Evolutionary conservation across 2,329 filamentous ascomycete species (phyloP).

Genomic region (Fusarium sp.): DNA sequence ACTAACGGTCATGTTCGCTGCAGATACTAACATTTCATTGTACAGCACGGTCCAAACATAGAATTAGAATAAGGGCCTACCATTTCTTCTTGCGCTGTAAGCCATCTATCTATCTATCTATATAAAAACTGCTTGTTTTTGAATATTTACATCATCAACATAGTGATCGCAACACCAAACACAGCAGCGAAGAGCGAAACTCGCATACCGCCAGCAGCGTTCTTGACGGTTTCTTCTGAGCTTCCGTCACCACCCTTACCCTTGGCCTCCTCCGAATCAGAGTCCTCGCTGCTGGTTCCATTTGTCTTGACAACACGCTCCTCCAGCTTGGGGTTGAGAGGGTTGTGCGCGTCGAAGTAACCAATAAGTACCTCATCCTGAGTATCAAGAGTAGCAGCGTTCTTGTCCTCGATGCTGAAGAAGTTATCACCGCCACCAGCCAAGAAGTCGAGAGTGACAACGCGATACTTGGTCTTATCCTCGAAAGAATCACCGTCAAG

Average conservation of each 20-base stretch:
- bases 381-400: slow-evolving; percentile 61
- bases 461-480: slow-evolving; percentile 60
- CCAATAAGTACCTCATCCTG: slow-evolving; percentile 65
- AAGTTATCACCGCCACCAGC: slow-evolving; percentile 73
- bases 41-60: not conserved
- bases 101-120: slow-evolving; percentile 2
- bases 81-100: slow-evolving; percentile 11
- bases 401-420: slow-evolving; percentile 52
- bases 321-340: slow-evolving; percentile 63
- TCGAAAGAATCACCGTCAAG: slow-evolving; percentile 63
- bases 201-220: slow-evolving; percentile 15
- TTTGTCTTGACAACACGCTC: slow-evolving; percentile 49
- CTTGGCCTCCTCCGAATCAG: slow-evolving; percentile 22
- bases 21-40: slow-evolving; percentile 1
- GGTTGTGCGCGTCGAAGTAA: slow-evolving; percentile 62
- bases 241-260: slow-evolving; percentile 9
- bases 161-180: slow-evolving; percentile 24
- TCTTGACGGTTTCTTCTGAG: slow-evolving; percentile 6
- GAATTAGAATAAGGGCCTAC: not conserved
- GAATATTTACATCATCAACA: slow-evolving; percentile 38
- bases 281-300: slow-evolving; percentile 17
- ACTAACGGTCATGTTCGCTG: not conserved
- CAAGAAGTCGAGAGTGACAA: slow-evolving; percentile 73
- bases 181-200: slow-evolving; percentile 21
- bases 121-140: slow-evolving; percentile 4